phyloP scores from a whole-genome alignment of 352 stramenopile species.

The Phytophthora ohioensis region DNA sequence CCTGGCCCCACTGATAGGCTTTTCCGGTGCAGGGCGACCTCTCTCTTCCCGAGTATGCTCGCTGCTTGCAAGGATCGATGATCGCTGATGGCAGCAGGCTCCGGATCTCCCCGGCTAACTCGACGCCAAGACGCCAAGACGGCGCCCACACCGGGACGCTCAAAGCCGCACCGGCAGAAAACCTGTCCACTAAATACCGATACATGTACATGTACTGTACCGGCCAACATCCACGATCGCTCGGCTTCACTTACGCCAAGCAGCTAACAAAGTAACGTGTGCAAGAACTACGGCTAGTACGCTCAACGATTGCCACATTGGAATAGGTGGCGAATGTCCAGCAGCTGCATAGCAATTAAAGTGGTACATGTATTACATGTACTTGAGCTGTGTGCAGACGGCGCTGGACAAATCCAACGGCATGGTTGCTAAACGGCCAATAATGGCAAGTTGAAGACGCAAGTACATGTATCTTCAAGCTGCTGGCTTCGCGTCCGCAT shows the following conservation, averaged over 20 bases:
- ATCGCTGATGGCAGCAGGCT: constrained; percentile 33
- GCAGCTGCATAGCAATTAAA: no score
- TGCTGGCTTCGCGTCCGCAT: not conserved
- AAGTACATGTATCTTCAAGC: not conserved
- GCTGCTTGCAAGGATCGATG: constrained; percentile 13
- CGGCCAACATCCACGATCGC: no score
- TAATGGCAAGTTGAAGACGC: not conserved
- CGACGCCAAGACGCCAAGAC: constrained; percentile 5
- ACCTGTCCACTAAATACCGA: not conserved
- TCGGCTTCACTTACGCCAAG: not conserved
- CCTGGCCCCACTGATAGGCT: not conserved
- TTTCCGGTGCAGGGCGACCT: constrained; percentile 27
- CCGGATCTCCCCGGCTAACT: constrained; percentile 29
- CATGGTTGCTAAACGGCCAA: not conserved
- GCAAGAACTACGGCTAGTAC: not conserved
- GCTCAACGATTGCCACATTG: not conserved
- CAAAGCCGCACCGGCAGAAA: constrained; percentile 13
- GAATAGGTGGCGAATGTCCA: no score
- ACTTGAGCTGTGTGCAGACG: no score
- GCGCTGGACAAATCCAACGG: not conserved
- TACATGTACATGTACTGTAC: no score
- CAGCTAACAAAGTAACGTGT: constrained; percentile 2
- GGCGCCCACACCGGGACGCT: not conserved
- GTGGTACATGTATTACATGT: no score
- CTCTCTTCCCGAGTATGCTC: constrained; percentile 13